A percentile compares a stretch with the other conserved stretches of the same genome.
These are phyloP conservation scores for Schizophyllum commune DNA, from an alignment of 1,284 basidiomycete genomes.

Conservation along the genomic window DNA sequence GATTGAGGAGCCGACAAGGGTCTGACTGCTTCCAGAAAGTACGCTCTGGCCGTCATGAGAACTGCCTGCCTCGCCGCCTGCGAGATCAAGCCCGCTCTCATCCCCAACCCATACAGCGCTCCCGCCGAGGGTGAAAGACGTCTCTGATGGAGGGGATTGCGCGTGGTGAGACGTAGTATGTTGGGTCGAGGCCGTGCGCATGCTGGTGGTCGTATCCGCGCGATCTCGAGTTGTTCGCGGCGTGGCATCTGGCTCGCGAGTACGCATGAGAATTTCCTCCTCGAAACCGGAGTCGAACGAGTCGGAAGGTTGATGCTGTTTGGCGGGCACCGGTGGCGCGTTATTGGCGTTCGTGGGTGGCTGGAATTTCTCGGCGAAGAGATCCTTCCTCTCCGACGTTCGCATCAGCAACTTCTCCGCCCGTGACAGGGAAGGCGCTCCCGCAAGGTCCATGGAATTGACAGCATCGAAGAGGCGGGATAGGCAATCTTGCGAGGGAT, in stretches of 20 bases:
- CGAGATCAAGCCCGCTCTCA: constrained; percentile 45
- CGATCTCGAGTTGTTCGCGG: constrained; percentile 28
- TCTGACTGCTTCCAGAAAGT: constrained; percentile 29
- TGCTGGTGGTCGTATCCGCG: constrained; percentile 32
- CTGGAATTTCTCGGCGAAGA: constrained; percentile 80
- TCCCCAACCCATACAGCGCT: constrained; percentile 76
- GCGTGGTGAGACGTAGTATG: constrained; percentile 16
- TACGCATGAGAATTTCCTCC: constrained; percentile 46
- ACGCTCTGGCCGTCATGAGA: constrained; percentile 27
- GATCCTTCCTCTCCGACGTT: constrained; percentile 82
- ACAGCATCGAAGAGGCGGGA: constrained; percentile 87
- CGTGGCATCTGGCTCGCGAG: constrained; percentile 25
- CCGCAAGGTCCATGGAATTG: constrained; percentile 84
- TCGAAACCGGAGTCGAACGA: constrained; percentile 63
- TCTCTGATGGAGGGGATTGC: constrained; percentile 54
- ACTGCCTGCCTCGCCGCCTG: constrained; percentile 22
- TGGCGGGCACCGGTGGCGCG: constrained; percentile 13
- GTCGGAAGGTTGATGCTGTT: constrained; percentile 45
- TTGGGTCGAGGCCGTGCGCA: constrained; percentile 21
- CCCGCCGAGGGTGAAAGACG: constrained; percentile 64
- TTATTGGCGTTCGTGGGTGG: constrained; percentile 10
- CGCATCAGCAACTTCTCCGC: constrained; percentile 88
- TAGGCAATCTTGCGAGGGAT: constrained; percentile 84
- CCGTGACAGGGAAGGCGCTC: constrained; percentile 70
- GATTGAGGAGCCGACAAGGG: constrained; percentile 23